Evolutionary conservation across 2,329 filamentous ascomycete genomes (phyloP).

Genomic region (Phyllosticta citriasiana): DNA sequence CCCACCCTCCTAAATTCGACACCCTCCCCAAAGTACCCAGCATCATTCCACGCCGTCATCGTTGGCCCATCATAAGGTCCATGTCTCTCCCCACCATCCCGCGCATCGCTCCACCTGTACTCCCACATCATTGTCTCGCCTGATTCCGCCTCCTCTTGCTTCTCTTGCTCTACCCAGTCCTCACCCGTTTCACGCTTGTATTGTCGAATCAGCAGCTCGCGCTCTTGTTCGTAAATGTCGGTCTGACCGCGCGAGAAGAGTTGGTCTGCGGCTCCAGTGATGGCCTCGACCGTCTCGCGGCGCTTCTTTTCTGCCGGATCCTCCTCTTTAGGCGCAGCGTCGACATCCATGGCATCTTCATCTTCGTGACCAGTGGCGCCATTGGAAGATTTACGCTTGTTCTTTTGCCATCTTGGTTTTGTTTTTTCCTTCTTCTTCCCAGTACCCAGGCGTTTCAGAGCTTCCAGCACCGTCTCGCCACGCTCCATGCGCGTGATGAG

Average conservation of each 20-base stretch:
- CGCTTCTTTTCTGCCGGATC: constrained; percentile 61
- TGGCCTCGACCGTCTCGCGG: constrained; percentile 63
- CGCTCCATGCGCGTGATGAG: constrained; percentile 66
- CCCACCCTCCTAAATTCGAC: constrained; percentile 49
- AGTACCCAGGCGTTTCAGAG: constrained; percentile 70
- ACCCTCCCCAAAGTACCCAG: constrained; percentile 85
- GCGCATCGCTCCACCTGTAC: constrained; percentile 82
- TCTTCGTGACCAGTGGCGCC: constrained; percentile 23
- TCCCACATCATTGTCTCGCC: constrained; percentile 57
- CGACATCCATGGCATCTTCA: constrained; percentile 58
- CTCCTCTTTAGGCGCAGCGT: constrained; percentile 38
- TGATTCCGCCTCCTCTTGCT: constrained; percentile 21
- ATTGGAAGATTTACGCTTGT: constrained; percentile 29
- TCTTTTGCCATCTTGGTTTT: constrained; percentile 57
- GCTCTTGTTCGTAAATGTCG: constrained; percentile 85
- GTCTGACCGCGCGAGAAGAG: constrained; percentile 71
- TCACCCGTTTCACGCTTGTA: constrained; percentile 81
- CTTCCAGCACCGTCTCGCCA: constrained; percentile 81
- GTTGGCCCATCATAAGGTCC: constrained; percentile 77
- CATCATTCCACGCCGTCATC: constrained; percentile 86
- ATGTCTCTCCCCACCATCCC: constrained; percentile 68
- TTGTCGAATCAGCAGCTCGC: constrained; percentile 73
- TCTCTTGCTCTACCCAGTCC: constrained; percentile 57
- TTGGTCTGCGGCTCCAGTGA: constrained; percentile 84
- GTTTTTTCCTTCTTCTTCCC: constrained; percentile 36